Evolutionary conservation across 148 eudicot species (phyloP), one percentile per base, ranked within the genome.

Genomic region (Silene uniflora): DNA sequence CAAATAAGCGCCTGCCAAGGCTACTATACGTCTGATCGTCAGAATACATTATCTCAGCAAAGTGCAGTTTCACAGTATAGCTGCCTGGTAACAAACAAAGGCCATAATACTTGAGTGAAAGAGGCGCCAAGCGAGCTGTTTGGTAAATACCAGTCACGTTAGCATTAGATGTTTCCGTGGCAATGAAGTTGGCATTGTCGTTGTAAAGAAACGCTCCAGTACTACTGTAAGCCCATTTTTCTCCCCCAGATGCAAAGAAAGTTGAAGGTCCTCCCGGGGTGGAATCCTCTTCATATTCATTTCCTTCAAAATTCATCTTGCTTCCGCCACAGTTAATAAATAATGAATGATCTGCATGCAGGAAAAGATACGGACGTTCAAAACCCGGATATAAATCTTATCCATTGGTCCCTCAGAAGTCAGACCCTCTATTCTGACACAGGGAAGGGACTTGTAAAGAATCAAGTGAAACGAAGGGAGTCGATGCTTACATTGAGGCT

Each of bases 221-320:
- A 66, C 92, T 91, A 79, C 93, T 91, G 62, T 88, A 86, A 64
- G 91, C 98, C 98, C 98, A 91, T 69, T 77, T 85, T 27, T 83
- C 79, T 9, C 67, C 78, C 5, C 67, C 72, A 35, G 75, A 62
- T 23, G 83, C 56, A 63, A 59, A 84, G 39, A 86, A 91, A 68
- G 76, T 76, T 27, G 98, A 85, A 49, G 89, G 79, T 10, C 93
- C 91, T 3, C 44, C 65, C 10, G 62, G 21, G 46, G 42, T 55
- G 12, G 68, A 11, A 75, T 93, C 89, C 69, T 85, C 90, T 64
- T 86, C 90, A 42, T 89, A 93, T 7, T 79, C 83, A 24, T 85
- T 71, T 54, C 85, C 86, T 16, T 80, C 87, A 23, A 72, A 81
- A 54, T 17, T 74, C 60, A 46, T 65, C 35, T 67, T 52, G 22